A percentile compares a stretch with the other conserved stretches of the same genome.
These are phyloP conservation scores for Phytophthora hybrid DNA, from an alignment of 352 stramenopile species.

Conservation along the genomic window DNA sequence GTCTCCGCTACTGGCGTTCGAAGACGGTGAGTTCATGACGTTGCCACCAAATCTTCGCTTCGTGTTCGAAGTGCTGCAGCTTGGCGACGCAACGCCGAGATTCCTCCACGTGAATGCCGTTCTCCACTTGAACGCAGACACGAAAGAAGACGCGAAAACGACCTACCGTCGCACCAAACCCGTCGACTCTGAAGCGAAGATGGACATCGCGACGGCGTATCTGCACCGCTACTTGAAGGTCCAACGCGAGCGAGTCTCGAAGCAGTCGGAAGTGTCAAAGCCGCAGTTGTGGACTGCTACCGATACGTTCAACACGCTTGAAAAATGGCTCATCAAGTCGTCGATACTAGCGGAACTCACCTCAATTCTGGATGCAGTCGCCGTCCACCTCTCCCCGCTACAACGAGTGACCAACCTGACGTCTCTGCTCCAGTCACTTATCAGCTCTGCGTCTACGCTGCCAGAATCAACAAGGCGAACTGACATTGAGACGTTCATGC, in stretches of 20 bases:
- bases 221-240: slow-evolving; percentile 31
- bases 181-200: neutral
- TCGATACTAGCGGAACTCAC: slow-evolving; percentile 22
- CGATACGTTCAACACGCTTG: slow-evolving; percentile 26
- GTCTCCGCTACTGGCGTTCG: slow-evolving; percentile 33
- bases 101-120: slow-evolving; percentile 44
- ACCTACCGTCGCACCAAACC: neutral
- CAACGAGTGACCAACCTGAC: slow-evolving; percentile 58
- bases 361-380: slow-evolving; percentile 16
- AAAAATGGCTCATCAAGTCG: slow-evolving; percentile 23
- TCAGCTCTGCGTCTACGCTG: slow-evolving; percentile 32
- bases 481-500: neutral
- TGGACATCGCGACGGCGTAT: slow-evolving; percentile 32
- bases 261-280: neutral
- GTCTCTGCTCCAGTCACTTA: slow-evolving; percentile 52
- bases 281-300: neutral
- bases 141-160: neutral
- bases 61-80: slow-evolving; percentile 60
- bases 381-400: slow-evolving; percentile 38
- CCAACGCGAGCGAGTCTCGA: slow-evolving; percentile 14
- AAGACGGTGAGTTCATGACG: slow-evolving; percentile 65
- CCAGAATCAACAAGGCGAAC: slow-evolving; percentile 1
- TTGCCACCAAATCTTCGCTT: slow-evolving; percentile 70
- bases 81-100: slow-evolving; percentile 45
- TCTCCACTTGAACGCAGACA: slow-evolving; percentile 25